phyloP scores from a whole-genome alignment of 768 basidiomycete species.

The Suillus fuscotomentosus region DNA sequence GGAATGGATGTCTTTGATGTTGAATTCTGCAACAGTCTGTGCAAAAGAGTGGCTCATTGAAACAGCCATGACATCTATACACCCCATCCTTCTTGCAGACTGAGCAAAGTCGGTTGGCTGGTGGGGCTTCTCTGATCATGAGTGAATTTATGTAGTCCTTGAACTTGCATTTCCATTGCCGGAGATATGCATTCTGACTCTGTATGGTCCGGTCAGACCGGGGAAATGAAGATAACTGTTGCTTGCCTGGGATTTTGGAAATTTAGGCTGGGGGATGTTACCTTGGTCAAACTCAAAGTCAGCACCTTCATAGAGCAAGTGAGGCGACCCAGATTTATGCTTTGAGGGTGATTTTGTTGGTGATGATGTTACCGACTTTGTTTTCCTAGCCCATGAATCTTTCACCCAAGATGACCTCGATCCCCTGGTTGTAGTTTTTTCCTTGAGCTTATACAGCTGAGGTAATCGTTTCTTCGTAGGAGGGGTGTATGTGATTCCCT shows the following conservation, averaged over 20 bases:
- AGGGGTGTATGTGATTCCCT: background rate
- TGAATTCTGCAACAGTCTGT: background rate
- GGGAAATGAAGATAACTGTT: background rate
- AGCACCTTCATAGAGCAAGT: background rate
- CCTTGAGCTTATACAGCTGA: background rate
- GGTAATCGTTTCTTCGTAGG: background rate
- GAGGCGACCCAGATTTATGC: background rate
- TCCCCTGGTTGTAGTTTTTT: background rate
- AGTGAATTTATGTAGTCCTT: constrained; percentile 1
- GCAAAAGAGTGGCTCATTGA: background rate
- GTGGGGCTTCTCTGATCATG: background rate
- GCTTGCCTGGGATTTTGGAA: background rate
- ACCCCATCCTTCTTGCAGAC: background rate
- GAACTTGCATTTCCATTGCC: background rate
- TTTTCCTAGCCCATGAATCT: background rate
- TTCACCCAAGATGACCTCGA: background rate
- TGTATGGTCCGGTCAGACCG: background rate
- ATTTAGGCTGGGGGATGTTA: background rate
- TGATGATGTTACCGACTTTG: background rate
- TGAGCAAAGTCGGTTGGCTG: background rate
- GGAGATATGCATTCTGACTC: background rate
- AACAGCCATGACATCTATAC: background rate
- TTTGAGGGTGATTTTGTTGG: background rate
- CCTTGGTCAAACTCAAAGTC: background rate
- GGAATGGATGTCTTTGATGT: background rate